Base-by-base conservation (phyloP, 768 basidiomycete species). In the Crepidotus variabilis region DNA sequence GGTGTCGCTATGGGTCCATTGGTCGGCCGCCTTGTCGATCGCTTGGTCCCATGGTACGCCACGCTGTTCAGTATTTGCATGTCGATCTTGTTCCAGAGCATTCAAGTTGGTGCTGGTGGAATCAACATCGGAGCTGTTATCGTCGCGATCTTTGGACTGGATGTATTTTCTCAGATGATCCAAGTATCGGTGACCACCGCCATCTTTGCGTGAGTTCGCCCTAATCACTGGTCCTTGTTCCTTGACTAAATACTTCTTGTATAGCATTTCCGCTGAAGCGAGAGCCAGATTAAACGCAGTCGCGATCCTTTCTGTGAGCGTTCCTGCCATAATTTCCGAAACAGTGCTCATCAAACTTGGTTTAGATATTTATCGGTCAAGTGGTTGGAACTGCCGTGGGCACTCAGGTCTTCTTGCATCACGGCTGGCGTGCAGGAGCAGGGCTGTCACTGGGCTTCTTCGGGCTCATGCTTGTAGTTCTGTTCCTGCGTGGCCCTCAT, bases 311-410 rank as follows among this genome's bases (percentile, higher is more conserved):
- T 83, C 85, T 1, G 87, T 87, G 64, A 59, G 78, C 67, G 33
- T 54, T 58, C 22, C 11, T n/a, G 7, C n/a, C n/a, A n/a, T 13
- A 20, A 20, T 50, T 18, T 51, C n/a, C 50, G 18, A 13, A 39
- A 10, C 48, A 46, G 22, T 51, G 50, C 54, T 45, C 11, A 24
- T 28, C 35, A 22, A 34, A 47, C 22, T 45, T 43, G 18, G 22
- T 21, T 22, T 50, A 81, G 80, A 70, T 88, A 28, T 90, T 91
- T 69, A 77, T 89, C 21, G 92, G 92, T 0, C 90, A 93, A 73
- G 87, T 92, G 9, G 85, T 88, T 71, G 92, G 92, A 16, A 92
- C 90, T 0, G 78, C 87, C 0, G 85, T 86, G 0, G 86, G 90
- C 28, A 87, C 89, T 0, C 68, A 80, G 34, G 79, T 93, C 1